Evolutionary conservation across 257 asterid genomes (phyloP), one percentile per base, ranked within the genome.

Genomic region (Voacanga thouarsii): DNA sequence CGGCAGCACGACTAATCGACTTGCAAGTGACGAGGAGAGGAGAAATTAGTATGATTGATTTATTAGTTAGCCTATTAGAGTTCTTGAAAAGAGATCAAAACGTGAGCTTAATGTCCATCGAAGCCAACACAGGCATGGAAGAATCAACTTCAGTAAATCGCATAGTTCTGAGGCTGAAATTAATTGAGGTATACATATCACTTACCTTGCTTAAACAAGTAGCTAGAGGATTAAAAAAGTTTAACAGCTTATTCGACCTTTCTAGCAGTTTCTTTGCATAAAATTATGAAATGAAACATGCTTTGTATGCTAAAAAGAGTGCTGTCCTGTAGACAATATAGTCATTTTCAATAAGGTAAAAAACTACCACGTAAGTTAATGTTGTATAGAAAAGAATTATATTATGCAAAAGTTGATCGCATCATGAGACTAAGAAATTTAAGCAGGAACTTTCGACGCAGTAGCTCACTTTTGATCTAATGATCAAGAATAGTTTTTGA

Each of bases 21-120:
- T 74, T 94, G 88, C 89, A 86, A 80, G 91, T 92, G 85, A 79
- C 26, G 3, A 78, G 80, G 26, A 80, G 89, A 67, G 90, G 89
- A 70, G 88, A 83, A 71, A 73, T 78, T 26, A 85, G 82, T 75
- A 45, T 87, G 82, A 24, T 81, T 53, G 92, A 91, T 82, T 79
- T 91, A 81, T 82, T 86, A 9, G 79, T 72, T 68, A 73, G 91
- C 6, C 5, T 90, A 3, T 12, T 88, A 77, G 94, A 89, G 75
- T 88, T 89, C 73, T 82, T 94, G 87, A 94, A 82, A 83, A 26
- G 51, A 16, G 88, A 82, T 77, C 71, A 43, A 60, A 81, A 76
- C 67, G 78, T 85, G 2, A 84, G 74, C 41, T 41, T 94, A 30
- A 37, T 83, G 74, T 83, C 92, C 1, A n/a, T 89, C 0, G 85